Evolutionary conservation across 306 rosid species (phyloP), one percentile per base, ranked within the genome.

Genomic region (Malus sieversii): DNA sequence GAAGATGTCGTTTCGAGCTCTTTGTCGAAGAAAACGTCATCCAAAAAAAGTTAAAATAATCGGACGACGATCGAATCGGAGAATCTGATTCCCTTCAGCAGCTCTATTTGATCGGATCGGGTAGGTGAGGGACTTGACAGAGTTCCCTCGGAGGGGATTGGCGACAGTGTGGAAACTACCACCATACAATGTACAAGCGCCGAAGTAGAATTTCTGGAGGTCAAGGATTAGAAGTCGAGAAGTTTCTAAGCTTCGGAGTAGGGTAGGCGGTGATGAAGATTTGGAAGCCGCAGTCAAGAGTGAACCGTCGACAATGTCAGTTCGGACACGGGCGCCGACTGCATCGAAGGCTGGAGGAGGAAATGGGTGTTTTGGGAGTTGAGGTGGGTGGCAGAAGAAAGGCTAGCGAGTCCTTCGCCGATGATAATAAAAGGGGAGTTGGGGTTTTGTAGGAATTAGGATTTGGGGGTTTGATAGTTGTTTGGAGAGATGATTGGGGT

Each of bases 221-320:
- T 86, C 73, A 5, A 92, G 84, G 91, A 48, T 61, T 82, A 30
- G 79, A 90, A 95, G 51, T 92, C 59, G 77, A 92, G 96, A 57
- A 95, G 96, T 22, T 81, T 87, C 30, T 75, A 83, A 59, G 97
- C 97, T 85, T 95, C 91, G 0, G 96, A 96, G 67, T 95, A 92
- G 4, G 97, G 67, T 95, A 92, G 4, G 91, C 96, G 2, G 98
- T 95, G 81, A 95, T 95, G 87, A 95, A 92, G 85, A 95, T 95
- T 79, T 95, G 93, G 81, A 95, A 95, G 46, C 98, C 93, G 3
- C 93, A 96, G 85, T 95, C 96, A 8, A 95, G 91, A 66, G 83
- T 87, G 84, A 90, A 95, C 92, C 97, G 60, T 92, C 90, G 2
- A 92, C 84, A 64, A 59, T 9, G 72, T 95, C 97, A 3, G 98